Base-by-base conservation (phyloP, 306 rosid genomes). In the Vigna trinervia region DNA sequence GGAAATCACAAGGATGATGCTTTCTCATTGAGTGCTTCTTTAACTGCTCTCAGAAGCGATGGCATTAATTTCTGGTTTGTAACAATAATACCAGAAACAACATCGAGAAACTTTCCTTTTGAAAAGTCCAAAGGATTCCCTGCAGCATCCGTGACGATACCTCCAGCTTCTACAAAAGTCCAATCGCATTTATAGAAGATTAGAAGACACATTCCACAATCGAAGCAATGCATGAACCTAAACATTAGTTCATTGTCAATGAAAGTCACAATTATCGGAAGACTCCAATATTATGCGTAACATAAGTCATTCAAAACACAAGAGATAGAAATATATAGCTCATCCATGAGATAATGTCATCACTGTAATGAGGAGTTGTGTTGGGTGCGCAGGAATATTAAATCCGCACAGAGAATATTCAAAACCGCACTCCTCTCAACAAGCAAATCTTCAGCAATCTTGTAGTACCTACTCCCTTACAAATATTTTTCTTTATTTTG, bases 31-130 rank as follows among this genome's bases (percentile, higher is more conserved):
- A 92, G 80, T 8, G 97, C 88, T 80, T 90, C 96, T 85, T 82
- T 86, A 63, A 90, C 97, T 39, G 97, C 98, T 87, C 80, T 87
- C 77, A 83, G 47, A 66, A 83, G 86, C 1, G 85, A 86, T n/a
- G 98, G 98, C 98, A 92, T 94, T 87, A 94, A 69, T 74, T 87
- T 92, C 88, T 85, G 88, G 82, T 95, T 95, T 51, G 97, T 89
- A 48, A 89, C 98, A 53, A 95, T 83, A 51, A 92, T 95, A 76
- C 98, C 98, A 1, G 90, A 72, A 58, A 76, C 90, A 61, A 95
- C 79, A 83, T 92, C 97, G 48, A 95, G 96, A 80, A 83, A 92
- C 80, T 74, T 89, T 69, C 97, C 98, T 82, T 86, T 89, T 1
- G 98, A 92, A 65, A 95, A 95, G 76, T 95, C 97, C 91, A 89